phyloP scores from a whole-genome alignment of 257 asterid species.

The Paulownia fortunei region DNA sequence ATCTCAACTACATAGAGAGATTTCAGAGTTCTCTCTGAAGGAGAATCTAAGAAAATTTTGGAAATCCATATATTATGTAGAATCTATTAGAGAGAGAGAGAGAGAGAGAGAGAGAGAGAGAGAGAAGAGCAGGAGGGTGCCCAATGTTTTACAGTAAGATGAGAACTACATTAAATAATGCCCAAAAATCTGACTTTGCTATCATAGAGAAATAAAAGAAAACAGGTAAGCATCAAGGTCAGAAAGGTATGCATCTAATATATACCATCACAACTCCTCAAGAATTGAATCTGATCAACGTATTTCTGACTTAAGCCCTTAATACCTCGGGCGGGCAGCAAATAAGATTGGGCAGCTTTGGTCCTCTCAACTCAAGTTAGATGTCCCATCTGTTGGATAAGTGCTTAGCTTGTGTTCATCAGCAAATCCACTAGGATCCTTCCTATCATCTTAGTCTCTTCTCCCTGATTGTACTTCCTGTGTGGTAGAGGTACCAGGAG shows the following conservation, averaged over 20 bases:
- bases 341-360: not conserved
- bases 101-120: not conserved
- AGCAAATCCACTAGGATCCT: slow-evolving; percentile 34
- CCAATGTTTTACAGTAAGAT: not conserved
- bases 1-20: too few relatives aligned
- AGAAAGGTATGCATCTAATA: slow-evolving; percentile 23
- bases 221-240: slow-evolving; percentile 22
- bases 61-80: too few relatives aligned
- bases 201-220: not conserved
- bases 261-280: slow-evolving; percentile 23
- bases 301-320: not conserved
- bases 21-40: too few relatives aligned
- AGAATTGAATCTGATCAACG: slow-evolving; percentile 2
- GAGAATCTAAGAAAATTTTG: not conserved
- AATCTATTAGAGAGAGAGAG: not conserved
- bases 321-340: not conserved
- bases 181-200: slow-evolving; percentile 14
- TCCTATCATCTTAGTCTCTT: slow-evolving; percentile 36
- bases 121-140: not conserved
- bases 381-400: slow-evolving; percentile 57
- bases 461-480: slow-evolving; percentile 53
- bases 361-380: slow-evolving; percentile 53
- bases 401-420: slow-evolving; percentile 48
- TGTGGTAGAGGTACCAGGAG: slow-evolving; percentile 48
- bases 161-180: not conserved